Evolutionary conservation across 140 eudicot species (phyloP).

Genomic region (Ambrosia hybrid): DNA sequence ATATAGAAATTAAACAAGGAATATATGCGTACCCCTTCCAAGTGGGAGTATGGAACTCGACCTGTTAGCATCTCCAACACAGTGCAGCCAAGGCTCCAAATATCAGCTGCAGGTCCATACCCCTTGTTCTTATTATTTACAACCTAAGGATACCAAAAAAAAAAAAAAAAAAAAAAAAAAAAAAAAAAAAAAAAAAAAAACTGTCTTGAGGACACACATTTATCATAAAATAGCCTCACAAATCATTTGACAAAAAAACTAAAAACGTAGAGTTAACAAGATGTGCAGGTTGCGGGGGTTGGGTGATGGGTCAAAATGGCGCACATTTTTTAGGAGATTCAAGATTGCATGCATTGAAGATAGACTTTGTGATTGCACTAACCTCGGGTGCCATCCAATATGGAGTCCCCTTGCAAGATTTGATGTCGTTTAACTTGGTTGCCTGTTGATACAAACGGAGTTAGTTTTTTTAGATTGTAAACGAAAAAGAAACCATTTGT

Average conservation of each 20-base stretch:
- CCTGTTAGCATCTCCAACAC: slow-evolving; percentile 92
- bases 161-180: too few species aligned
- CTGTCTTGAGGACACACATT: too few species aligned
- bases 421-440: slow-evolving; percentile 64
- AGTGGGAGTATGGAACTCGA: slow-evolving; percentile 72
- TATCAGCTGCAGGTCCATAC: slow-evolving; percentile 89
- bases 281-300: not conserved
- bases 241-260: too few species aligned
- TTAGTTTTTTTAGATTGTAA: slow-evolving; percentile 14
- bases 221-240: not conserved
- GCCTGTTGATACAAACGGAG: slow-evolving; percentile 44
- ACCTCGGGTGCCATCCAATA: slow-evolving; percentile 99
- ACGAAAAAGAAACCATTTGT: not conserved
- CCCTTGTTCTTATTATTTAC: slow-evolving; percentile 58
- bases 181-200: too few species aligned
- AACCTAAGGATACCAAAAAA: slow-evolving; percentile 47
- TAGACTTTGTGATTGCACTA: not conserved
- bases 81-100: slow-evolving; percentile 97
- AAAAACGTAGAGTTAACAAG: not conserved
- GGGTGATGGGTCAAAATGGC: not conserved
- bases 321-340: not conserved
- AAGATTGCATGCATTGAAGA: not conserved
- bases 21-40: slow-evolving; percentile 73
- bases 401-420: slow-evolving; percentile 84
- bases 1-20: not conserved